Conservation (phyloP, 2,329 filamentous ascomycete genomes). For the Hypoxylon sp. region DNA sequence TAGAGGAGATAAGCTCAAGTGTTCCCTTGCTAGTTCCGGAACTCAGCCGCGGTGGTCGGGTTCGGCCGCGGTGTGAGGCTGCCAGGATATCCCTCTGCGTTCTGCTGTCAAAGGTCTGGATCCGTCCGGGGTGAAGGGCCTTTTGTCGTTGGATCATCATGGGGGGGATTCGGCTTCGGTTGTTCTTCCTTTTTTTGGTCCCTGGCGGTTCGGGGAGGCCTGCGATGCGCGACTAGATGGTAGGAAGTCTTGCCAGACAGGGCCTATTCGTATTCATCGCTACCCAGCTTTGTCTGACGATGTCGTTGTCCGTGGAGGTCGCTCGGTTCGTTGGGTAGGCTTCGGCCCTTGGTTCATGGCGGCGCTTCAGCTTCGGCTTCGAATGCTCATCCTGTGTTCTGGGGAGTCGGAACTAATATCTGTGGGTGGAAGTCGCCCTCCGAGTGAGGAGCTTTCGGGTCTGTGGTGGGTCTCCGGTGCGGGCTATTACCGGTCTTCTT, state of each 20-base stretch:
- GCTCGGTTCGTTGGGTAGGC: slow-evolving; percentile 12
- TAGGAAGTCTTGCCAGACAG: no score
- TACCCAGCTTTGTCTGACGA: no score
- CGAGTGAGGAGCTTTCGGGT: slow-evolving; percentile 15
- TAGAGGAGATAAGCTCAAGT: slow-evolving; percentile 24
- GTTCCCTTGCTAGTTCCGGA: slow-evolving; percentile 20
- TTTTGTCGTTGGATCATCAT: no score
- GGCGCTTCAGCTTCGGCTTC: no score
- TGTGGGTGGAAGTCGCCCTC: slow-evolving; percentile 7
- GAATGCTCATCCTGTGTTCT: not conserved
- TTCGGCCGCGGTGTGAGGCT: slow-evolving; percentile 9
- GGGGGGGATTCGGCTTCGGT: no score
- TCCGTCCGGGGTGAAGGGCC: no score
- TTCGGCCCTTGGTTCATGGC: no score
- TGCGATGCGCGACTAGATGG: slow-evolving; percentile 11
- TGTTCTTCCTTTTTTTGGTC: no score
- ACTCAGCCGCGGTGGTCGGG: not conserved
- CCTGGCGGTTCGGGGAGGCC: slow-evolving; percentile 2
- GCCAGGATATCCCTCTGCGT: slow-evolving; percentile 4
- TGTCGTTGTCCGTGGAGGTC: slow-evolving; percentile 7
- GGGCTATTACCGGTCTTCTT: slow-evolving; percentile 12
- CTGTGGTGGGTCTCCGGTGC: slow-evolving; percentile 18
- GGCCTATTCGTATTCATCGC: no score
- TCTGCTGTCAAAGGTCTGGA: no score
- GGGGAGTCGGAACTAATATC: not conserved